Conservation (phyloP, 2,329 filamentous ascomycete species). For the Ustulina deusta region DNA sequence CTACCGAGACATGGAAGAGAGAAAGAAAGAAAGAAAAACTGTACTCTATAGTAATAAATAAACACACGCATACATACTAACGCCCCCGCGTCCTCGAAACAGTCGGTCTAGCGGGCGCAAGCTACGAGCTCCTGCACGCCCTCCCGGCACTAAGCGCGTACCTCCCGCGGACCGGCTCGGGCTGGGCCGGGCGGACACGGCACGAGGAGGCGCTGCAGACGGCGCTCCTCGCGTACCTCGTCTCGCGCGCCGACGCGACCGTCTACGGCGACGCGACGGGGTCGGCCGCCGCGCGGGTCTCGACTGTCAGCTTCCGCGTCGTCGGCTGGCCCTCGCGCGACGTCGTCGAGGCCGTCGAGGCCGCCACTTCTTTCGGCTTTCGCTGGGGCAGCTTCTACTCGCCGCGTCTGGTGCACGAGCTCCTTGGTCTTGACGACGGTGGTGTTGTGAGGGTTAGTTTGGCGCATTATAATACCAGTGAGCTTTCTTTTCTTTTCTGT, state of each 20-base stretch:
- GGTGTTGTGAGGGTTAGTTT: conserved; percentile 78
- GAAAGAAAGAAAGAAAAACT: too few relatives aligned
- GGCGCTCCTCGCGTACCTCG: conserved; percentile 70
- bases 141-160: conserved; percentile 74
- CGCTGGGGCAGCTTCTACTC: conserved; percentile 78
- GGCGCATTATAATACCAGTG: conserved; percentile 78
- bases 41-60: too few relatives aligned
- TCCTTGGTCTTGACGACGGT: conserved; percentile 68
- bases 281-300: conserved; percentile 64
- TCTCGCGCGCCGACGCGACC: conserved; percentile 62
- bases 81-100: background rate
- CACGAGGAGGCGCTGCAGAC: conserved; percentile 72
- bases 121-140: conserved; percentile 75
- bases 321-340: conserved; percentile 66
- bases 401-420: conserved; percentile 69
- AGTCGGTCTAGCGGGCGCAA: conserved; percentile 66
- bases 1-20: too few relatives aligned
- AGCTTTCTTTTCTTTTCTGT: conserved; percentile 48
- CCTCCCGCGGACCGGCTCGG: conserved; percentile 58
- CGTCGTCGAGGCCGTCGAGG: conserved; percentile 72
- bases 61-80: background rate
- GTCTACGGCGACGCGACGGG: conserved; percentile 68
- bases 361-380: conserved; percentile 69
- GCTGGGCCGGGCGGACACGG: conserved; percentile 64
- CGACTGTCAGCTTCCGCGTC: conserved; percentile 76